These are phyloP conservation scores for Colletotrichum sp. DNA, from an alignment of 2,329 filamentous ascomycete species.

Conservation along the genomic window DNA sequence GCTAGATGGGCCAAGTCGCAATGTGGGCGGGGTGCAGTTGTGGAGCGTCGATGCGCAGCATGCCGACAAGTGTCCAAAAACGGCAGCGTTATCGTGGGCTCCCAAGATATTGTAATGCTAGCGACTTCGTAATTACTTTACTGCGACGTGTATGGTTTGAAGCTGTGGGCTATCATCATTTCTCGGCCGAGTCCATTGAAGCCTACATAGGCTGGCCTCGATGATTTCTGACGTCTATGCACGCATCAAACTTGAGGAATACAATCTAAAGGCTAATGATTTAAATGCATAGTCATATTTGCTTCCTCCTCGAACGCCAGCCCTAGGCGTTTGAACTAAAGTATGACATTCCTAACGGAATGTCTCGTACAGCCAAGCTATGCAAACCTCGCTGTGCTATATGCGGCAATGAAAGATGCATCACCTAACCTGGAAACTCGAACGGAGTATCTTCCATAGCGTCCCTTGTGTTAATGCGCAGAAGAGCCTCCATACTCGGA, in stretches of 20 bases:
- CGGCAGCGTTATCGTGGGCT: background rate
- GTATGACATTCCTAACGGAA: background rate
- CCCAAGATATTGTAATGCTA: background rate
- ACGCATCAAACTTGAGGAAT: accelerated
- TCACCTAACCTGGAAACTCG: background rate
- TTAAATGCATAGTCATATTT: background rate
- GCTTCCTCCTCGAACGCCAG: accelerated
- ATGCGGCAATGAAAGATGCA: background rate
- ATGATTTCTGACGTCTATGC: background rate
- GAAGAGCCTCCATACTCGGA: background rate
- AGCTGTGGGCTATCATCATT: no score
- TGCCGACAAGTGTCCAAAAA: background rate
- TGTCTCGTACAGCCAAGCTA: background rate
- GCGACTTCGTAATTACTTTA: background rate
- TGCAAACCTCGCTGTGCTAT: background rate
- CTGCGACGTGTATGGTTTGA: no score
- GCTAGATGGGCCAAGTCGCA: background rate
- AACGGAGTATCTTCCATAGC: background rate
- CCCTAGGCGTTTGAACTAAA: background rate
- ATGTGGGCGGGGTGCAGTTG: background rate
- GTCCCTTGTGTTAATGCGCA: background rate
- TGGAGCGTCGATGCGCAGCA: background rate
- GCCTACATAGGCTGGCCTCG: background rate
- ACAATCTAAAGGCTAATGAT: accelerated
- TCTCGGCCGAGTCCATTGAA: background rate